Percentiles rank a stretch among this genome's conserved stretches.
phyloP scores from a whole-genome alignment of 2,329 filamentous ascomycete genomes.

The Paecilomyces variotii region DNA sequence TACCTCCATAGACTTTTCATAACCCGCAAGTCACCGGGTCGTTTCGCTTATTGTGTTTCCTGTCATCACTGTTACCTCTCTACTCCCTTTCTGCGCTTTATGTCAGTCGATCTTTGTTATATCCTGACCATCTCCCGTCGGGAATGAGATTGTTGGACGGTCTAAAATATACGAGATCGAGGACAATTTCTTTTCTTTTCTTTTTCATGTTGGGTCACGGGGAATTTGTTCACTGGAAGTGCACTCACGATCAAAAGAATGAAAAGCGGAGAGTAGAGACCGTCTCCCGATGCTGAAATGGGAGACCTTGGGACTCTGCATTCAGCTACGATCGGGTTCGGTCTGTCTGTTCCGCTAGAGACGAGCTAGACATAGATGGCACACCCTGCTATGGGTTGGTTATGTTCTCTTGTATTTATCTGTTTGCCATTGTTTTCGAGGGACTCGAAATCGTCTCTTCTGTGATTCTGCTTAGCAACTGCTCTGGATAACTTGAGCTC shows the following conservation, averaged over 20 bases:
- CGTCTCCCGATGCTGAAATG: not conserved
- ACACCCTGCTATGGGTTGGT: not conserved
- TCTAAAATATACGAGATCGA: not conserved
- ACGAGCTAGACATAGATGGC: not conserved
- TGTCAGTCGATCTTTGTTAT: not conserved
- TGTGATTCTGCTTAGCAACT: not conserved
- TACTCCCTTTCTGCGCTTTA: not conserved
- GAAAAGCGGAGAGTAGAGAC: not conserved
- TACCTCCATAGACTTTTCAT: conserved; percentile 21
- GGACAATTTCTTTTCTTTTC: not conserved
- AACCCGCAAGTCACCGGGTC: conserved; percentile 15
- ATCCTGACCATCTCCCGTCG: not conserved
- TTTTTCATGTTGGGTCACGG: not conserved
- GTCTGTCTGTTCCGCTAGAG: not conserved
- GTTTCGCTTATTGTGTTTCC: conserved; percentile 1
- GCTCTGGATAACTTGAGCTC: not conserved
- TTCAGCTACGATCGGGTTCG: not conserved
- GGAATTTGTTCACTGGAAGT: not conserved
- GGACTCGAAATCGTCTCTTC: not conserved
- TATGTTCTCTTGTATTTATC: conserved; percentile 1
- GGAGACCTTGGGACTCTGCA: not conserved
- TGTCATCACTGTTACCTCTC: not conserved
- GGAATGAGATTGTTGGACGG: not conserved
- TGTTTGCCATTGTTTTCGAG: not conserved
- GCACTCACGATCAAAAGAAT: not conserved